Evolutionary conservation across 495 filamentous ascomycete genomes (phyloP).

Genomic region (Penicillium coprophilum): DNA sequence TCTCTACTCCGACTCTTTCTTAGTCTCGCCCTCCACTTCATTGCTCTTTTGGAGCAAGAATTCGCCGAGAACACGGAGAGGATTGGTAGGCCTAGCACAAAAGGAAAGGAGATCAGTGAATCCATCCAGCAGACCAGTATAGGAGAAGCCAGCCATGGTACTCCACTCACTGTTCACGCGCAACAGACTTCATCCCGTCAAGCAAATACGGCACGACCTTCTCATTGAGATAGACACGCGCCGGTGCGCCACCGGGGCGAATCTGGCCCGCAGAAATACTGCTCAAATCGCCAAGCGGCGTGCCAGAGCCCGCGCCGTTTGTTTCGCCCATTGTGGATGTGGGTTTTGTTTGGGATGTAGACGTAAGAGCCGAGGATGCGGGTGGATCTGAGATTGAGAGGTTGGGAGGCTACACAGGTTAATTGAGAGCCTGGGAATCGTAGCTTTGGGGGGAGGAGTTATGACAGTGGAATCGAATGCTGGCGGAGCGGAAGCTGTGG

Average conservation of each 20-base stretch:
- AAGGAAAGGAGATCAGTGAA: constrained; percentile 5
- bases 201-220: constrained; percentile 81
- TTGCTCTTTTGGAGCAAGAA: constrained; percentile 79
- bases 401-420: neutral
- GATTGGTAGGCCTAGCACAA: constrained; percentile 64
- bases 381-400: neutral
- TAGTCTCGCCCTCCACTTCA: constrained; percentile 58
- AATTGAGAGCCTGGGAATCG: neutral
- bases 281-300: constrained; percentile 41
- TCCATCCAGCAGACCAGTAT: neutral
- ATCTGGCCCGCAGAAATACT: constrained; percentile 42
- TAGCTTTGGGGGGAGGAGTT: neutral
- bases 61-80: constrained; percentile 80
- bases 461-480: neutral
- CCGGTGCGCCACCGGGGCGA: constrained; percentile 74
- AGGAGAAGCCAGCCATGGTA: neutral
- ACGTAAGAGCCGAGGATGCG: neutral
- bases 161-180: constrained; percentile 70
- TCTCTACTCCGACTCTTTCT: constrained; percentile 21
- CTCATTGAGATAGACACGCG: constrained; percentile 84
- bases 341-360: constrained; percentile 8
- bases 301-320: constrained; percentile 29
- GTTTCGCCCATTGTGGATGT: constrained; percentile 25
- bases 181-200: constrained; percentile 89
- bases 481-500: constrained; percentile 24